Evolutionary conservation across 495 filamentous ascomycete species (phyloP), one percentile per base, ranked within the genome.

Genomic region (Neurospora pannonica): DNA sequence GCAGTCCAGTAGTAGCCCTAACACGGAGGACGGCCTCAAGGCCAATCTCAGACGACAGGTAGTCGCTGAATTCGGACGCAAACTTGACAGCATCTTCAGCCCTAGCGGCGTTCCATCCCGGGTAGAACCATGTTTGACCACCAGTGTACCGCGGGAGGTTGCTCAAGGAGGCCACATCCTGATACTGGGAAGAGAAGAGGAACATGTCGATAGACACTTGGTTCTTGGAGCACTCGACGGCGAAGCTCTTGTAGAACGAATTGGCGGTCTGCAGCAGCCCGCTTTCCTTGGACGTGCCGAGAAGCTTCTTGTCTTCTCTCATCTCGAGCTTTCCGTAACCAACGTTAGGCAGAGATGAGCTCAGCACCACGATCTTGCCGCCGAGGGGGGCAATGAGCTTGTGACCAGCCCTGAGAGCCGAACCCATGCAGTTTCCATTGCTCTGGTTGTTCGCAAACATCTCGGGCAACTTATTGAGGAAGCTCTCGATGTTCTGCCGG

Each of bases 121-220:
- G 96, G 77, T 99, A 98, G 86, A 97, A 98, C 86, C 94, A 98
- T 4, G 96, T 99, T 80, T 99, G 97, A 19, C 96, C 96, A 83
- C 96, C 96, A 36, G 96, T 99, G 78, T 98, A 99, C 77, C 96
- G 86, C 46, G 96, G 96, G 13, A 99, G 85, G 81, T 97, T 97
- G 84, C 94, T 97, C 48, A 98, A 86, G 46, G 94, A 96, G 17
- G 96, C 96, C 24, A 99, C 97, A 78, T 99, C 96, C 80, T 98
- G 96, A 81, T 99, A 99, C 78, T 95, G 92, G 13, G 94, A 94
- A 4, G 94, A 95, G 87, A 99, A 99, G 67, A 99, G 87, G 86
- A 99, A 99, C 96, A 99, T 99, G 83, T 99, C 96, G 78, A 98
- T 93, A 0, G 95, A 98, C 10, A 99, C 95, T 81, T 99, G 96